Percentiles rank a stretch among this genome's conserved stretches.
phyloP scores from a whole-genome alignment of 1,139 yeast genomes.

The Tardiomyces blankii region DNA sequence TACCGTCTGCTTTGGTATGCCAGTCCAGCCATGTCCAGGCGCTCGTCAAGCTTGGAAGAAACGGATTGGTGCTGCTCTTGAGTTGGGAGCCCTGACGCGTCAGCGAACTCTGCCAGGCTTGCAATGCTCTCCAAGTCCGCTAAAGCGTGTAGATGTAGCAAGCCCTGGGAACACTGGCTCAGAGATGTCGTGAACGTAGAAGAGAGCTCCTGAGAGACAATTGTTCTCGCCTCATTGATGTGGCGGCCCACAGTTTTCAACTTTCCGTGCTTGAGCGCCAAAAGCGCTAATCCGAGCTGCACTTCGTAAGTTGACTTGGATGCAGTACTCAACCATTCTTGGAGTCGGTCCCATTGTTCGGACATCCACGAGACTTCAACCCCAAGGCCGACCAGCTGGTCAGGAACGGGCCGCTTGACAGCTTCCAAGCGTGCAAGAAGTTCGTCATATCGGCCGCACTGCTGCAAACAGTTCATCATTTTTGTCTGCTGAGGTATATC shows the following conservation, averaged over 20 bases:
- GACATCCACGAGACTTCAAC: conserved; percentile 62
- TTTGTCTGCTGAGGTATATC: conserved; percentile 29
- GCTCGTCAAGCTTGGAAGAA: conserved; percentile 20
- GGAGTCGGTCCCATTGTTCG: conserved; percentile 42
- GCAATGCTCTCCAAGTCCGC: conserved; percentile 43
- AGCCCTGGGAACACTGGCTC: conserved; percentile 27
- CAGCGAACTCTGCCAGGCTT: conserved; percentile 14
- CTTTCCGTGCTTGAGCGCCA: conserved; percentile 31
- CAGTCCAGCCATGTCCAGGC: conserved; percentile 24
- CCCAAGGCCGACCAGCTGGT: conserved; percentile 43
- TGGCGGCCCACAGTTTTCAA: conserved; percentile 27
- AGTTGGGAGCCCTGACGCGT: conserved; percentile 9
- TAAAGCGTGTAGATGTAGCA: conserved; percentile 61
- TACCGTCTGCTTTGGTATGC: conserved; percentile 27
- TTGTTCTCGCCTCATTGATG: conserved; percentile 40
- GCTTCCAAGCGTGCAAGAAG: conserved; percentile 26
- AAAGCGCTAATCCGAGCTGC: conserved; percentile 53
- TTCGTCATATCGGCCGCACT: conserved; percentile 48
- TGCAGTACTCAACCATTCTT: conserved; percentile 38
- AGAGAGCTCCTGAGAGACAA: conserved; percentile 52
- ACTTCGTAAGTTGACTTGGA: conserved; percentile 27
- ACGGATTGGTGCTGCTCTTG: conserved; percentile 11
- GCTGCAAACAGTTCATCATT: conserved; percentile 42
- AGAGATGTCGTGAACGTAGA: conserved; percentile 51
- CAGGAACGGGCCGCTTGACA: conserved; percentile 1